Conservation (phyloP, 768 basidiomycete species). For the Amanita subjunquillea region DNA sequence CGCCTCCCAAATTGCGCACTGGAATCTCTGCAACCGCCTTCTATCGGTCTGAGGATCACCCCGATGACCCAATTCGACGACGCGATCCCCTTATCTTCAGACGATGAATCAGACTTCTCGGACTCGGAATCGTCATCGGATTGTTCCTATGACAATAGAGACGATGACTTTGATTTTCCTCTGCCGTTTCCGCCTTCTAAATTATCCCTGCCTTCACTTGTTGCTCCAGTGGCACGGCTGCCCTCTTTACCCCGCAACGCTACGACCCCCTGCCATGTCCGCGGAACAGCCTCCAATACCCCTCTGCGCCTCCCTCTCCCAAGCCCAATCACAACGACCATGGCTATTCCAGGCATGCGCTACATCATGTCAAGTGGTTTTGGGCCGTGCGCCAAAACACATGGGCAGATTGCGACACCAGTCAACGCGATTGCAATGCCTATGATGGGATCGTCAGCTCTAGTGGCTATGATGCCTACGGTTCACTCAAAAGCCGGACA, state of each 20-base stretch:
- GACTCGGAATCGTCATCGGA: constrained; percentile 3
- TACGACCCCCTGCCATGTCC: background rate
- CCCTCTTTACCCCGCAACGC: constrained; percentile 4
- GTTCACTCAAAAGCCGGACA: background rate
- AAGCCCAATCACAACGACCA: constrained; percentile 43
- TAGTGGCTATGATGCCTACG: background rate
- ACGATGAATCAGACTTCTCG: constrained; percentile 2
- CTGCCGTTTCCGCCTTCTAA: constrained; percentile 1
- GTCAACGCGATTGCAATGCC: background rate
- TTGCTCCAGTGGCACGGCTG: constrained; percentile 1
- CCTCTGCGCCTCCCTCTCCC: constrained; percentile 13
- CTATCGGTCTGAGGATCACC: background rate
- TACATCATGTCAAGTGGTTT: constrained; percentile 50
- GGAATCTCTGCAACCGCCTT: background rate
- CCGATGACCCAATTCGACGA: background rate
- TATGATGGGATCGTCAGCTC: background rate
- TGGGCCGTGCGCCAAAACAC: constrained; percentile 49
- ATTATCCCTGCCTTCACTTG: background rate
- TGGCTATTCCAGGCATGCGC: constrained; percentile 52
- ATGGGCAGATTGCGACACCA: constrained; percentile 27
- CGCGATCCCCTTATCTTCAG: background rate
- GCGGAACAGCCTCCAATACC: constrained; percentile 1
- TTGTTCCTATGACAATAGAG: background rate
- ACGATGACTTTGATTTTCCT: constrained; percentile 6
- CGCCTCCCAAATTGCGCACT: background rate